Evolutionary conservation across 108 stramenopile genomes (phyloP).

Genomic region (Pseudonitzschia pungens): DNA sequence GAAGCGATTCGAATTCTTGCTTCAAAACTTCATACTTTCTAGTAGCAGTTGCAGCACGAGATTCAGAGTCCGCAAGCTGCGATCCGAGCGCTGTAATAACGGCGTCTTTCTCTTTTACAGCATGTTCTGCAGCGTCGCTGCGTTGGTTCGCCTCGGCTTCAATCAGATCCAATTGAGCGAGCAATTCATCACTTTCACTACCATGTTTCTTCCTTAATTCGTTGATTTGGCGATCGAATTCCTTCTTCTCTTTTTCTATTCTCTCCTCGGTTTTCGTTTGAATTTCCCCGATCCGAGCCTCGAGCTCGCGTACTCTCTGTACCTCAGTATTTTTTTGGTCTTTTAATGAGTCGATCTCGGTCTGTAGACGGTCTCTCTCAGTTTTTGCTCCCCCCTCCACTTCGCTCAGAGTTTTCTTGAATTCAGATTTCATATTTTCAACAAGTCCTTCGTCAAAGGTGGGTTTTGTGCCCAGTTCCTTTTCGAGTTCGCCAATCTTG

Average conservation of each 20-base stretch:
- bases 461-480: neutral
- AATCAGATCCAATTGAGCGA: slow-evolving; percentile 55
- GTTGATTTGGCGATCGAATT: slow-evolving; percentile 27
- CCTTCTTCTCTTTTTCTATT: slow-evolving; percentile 28
- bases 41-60: slow-evolving; percentile 9
- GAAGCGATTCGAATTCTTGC: slow-evolving; percentile 6
- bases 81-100: slow-evolving; percentile 46
- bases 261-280: neutral
- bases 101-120: slow-evolving; percentile 52
- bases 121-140: slow-evolving; percentile 21
- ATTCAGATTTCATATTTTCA: slow-evolving; percentile 3
- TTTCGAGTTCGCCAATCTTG: slow-evolving; percentile 8
- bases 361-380: slow-evolving; percentile 10
- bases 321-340: neutral
- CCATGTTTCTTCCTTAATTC: slow-evolving; percentile 40
- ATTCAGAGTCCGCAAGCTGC: slow-evolving; percentile 49
- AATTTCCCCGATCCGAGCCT: slow-evolving; percentile 6
- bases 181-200: slow-evolving; percentile 53
- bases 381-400: slow-evolving; percentile 28
- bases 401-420: slow-evolving; percentile 7
- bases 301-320: slow-evolving; percentile 1
- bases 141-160: slow-evolving; percentile 51
- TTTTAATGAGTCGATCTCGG: slow-evolving; percentile 2
- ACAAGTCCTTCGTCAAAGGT: neutral
- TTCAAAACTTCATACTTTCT: slow-evolving; percentile 7